A percentile compares a stretch with the other conserved stretches of the same genome.
Conservation (phyloP, 192 early-diverging fungal species). For the Rhizophagus sp. region DNA sequence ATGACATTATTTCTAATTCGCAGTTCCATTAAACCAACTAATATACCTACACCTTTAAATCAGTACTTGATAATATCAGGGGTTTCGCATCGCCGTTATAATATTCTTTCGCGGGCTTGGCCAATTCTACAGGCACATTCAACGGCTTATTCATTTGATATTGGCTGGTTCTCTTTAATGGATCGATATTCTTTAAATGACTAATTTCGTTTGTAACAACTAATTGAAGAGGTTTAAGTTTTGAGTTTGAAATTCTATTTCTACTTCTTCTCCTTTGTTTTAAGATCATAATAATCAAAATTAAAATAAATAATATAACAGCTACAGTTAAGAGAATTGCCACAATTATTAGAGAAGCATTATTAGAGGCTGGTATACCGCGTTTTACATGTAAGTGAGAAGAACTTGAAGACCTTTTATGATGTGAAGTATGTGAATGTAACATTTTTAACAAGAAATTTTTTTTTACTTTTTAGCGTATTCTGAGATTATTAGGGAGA, state of each 20-base stretch:
- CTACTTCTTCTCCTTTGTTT: background rate
- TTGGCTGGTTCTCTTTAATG: background rate
- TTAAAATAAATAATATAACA: background rate
- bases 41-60: background rate
- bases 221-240: background rate
- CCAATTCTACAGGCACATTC: background rate
- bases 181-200: background rate
- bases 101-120: background rate
- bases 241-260: background rate
- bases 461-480: background rate
- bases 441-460: background rate
- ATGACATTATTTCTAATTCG: too few species aligned
- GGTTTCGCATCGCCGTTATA: background rate
- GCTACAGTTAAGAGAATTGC: background rate
- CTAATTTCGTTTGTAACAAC: background rate
- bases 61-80: background rate
- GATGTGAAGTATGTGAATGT: background rate
- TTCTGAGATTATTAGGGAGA: background rate
- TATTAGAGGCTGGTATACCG: background rate
- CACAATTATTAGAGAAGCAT: background rate
- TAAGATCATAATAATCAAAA: background rate
- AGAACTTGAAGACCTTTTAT: background rate
- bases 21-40: too few species aligned
- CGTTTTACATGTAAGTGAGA: background rate
- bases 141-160: background rate